Conservation (phyloP, 768 basidiomycete genomes). For the Plicaturopsis crispa region DNA sequence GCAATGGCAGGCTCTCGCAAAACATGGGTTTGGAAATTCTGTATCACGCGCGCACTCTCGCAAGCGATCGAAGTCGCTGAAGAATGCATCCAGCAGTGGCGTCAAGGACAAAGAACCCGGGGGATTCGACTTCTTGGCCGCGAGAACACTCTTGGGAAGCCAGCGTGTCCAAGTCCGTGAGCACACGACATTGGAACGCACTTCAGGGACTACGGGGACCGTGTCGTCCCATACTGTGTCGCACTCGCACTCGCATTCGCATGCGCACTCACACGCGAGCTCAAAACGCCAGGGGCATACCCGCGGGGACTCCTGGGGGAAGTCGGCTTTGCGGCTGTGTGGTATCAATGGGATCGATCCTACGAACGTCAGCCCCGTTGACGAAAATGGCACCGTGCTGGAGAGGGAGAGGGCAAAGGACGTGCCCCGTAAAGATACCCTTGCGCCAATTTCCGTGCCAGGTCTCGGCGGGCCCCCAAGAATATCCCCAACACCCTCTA, state of each 20-base stretch:
- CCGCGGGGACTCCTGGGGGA: conserved; percentile 30
- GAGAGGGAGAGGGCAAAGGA: conserved; percentile 7
- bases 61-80: conserved; percentile 51
- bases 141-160: conserved; percentile 58
- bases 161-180: conserved; percentile 38
- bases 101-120: conserved; percentile 16
- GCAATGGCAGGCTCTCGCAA: conserved; percentile 60
- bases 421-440: too few species aligned
- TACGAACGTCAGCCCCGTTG: conserved; percentile 16
- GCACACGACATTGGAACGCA: conserved; percentile 11
- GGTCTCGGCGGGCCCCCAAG: too few species aligned
- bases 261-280: conserved; percentile 29
- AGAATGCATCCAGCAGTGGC: conserved; percentile 23
- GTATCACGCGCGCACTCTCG: conserved; percentile 56
- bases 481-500: conserved; percentile 25
- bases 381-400: conserved; percentile 10
- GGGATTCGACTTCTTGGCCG: conserved; percentile 52
- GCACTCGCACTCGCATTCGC: conserved; percentile 23
- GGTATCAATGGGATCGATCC: conserved; percentile 17
- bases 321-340: conserved; percentile 26
- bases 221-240: conserved; percentile 14
- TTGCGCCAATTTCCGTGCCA: too few species aligned
- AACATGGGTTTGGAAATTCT: conserved; percentile 57
- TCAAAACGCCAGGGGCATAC: conserved; percentile 25
- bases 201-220: conserved; percentile 9